Conservation (phyloP, 2,329 filamentous ascomycete species). For the Aspergillus candidus region DNA sequence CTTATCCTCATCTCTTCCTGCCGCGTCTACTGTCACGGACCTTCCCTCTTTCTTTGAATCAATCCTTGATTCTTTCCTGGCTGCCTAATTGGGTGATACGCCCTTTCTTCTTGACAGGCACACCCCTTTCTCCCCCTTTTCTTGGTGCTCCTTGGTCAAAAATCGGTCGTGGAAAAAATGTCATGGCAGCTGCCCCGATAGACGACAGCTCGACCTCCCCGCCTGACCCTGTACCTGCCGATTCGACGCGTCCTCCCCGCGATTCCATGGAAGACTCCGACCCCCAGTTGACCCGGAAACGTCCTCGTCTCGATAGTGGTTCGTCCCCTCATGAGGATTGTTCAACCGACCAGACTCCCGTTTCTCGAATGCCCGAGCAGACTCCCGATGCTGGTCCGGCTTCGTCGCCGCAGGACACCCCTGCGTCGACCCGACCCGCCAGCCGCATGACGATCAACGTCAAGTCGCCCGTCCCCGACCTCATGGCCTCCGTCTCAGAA, state of each 20-base stretch:
- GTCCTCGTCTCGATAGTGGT: conserved; percentile 44
- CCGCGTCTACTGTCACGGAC: not conserved
- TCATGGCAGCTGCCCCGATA: conserved; percentile 43
- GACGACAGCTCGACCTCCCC: conserved; percentile 37
- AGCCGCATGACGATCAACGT: conserved; percentile 46
- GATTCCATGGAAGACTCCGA: conserved; percentile 38
- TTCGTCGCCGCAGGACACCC: conserved; percentile 22
- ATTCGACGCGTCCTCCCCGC: conserved; percentile 24
- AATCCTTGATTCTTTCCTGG: not conserved
- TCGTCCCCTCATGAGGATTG: conserved; percentile 30
- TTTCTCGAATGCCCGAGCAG: conserved; percentile 12
- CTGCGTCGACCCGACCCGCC: conserved; percentile 30
- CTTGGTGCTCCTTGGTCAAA: not conserved
- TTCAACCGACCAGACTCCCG: conserved; percentile 24
- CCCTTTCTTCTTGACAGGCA: conserved; percentile 2
- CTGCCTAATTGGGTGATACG: not conserved
- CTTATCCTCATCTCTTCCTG: not conserved
- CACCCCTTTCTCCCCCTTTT: conserved; percentile 1
- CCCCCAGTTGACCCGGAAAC: conserved; percentile 39
- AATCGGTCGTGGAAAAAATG: conserved; percentile 30
- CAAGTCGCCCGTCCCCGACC: conserved; percentile 29
- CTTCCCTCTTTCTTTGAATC: conserved; percentile 2
- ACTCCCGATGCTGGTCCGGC: conserved; percentile 23
- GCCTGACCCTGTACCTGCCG: conserved; percentile 29
- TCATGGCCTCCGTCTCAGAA: conserved; percentile 12